phyloP scores from a whole-genome alignment of 2,329 filamentous ascomycete species.

The Trichoderma guizhouense region DNA sequence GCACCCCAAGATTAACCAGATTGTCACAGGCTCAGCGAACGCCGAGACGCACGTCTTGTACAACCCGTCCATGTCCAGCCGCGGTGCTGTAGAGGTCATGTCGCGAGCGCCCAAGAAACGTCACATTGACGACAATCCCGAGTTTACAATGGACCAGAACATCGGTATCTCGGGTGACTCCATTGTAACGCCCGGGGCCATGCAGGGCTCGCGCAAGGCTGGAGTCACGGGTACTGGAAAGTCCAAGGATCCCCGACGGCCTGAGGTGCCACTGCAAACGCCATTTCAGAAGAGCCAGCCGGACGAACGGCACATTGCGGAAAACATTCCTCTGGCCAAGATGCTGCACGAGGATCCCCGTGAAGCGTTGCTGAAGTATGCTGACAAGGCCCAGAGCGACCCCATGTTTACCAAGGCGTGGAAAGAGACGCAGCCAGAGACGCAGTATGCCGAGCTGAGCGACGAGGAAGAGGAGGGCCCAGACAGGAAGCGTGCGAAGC shows the following conservation, averaged over 20 bases:
- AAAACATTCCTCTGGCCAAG: conserved; percentile 82
- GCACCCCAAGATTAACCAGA: conserved; percentile 95
- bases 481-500: conserved; percentile 62
- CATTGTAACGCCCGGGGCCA: conserved; percentile 67
- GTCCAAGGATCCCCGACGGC: conserved; percentile 73
- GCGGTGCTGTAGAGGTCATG: conserved; percentile 85
- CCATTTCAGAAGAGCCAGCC: conserved; percentile 89
- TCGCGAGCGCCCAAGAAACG: conserved; percentile 90
- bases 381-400: conserved; percentile 86
- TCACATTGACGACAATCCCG: conserved; percentile 90
- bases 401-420: conserved; percentile 93
- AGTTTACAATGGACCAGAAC: conserved; percentile 78
- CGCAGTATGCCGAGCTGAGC: conserved; percentile 84
- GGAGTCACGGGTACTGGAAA: conserved; percentile 77
- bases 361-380: conserved; percentile 92
- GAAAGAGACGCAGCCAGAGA: conserved; percentile 86
- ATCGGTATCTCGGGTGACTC: conserved; percentile 79
- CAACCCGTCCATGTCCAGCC: conserved; percentile 75
- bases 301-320: conserved; percentile 82
- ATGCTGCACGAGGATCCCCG: conserved; percentile 97
- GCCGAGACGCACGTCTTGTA: conserved; percentile 87
- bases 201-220: conserved; percentile 50
- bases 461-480: conserved; percentile 74
- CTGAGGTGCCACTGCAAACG: conserved; percentile 79
- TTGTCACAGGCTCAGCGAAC: conserved; percentile 89